Percentiles rank a stretch among this genome's conserved stretches.
phyloP scores from a whole-genome alignment of 176 grass and related monocot genomes.

The Paspalum vaginatum region DNA sequence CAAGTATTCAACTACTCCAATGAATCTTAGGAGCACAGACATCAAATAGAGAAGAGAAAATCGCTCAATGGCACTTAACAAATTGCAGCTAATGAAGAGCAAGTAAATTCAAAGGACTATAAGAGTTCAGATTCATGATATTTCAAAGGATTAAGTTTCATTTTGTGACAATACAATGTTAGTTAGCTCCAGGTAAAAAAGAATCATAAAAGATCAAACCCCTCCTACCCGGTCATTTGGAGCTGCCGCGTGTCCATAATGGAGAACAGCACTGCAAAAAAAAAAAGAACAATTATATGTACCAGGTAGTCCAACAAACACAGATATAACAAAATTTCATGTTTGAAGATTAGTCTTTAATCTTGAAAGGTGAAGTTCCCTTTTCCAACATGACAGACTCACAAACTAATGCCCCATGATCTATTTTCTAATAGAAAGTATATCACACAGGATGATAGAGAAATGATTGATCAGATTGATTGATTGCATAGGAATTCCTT shows the following conservation, averaged over 20 bases:
- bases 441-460: not conserved
- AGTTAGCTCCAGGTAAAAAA: slow-evolving; percentile 28
- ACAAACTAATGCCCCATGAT: not conserved
- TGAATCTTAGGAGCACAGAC: slow-evolving; percentile 1
- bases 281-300: slow-evolving; percentile 43
- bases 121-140: slow-evolving; percentile 15
- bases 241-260: slow-evolving; percentile 91
- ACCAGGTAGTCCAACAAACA: slow-evolving; percentile 33
- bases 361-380: slow-evolving; percentile 25
- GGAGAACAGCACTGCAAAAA: slow-evolving; percentile 89
- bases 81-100: not conserved
- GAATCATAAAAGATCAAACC: slow-evolving; percentile 43
- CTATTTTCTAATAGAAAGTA: slow-evolving; percentile 16
- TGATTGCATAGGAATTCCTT: too few species aligned
- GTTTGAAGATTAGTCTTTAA: not conserved
- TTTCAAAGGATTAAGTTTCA: not conserved
- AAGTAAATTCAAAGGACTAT: slow-evolving; percentile 10
- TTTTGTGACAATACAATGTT: slow-evolving; percentile 34
- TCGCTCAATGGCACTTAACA: slow-evolving; percentile 18
- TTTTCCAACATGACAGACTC: slow-evolving; percentile 3
- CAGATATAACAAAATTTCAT: slow-evolving; percentile 22
- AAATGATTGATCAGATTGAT: too few species aligned
- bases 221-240: slow-evolving; percentile 92
- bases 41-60: not conserved
- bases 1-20: not conserved